These are phyloP conservation scores for Mucor sp. DNA, from an alignment of 371 early-diverging fungal genomes.

Conservation along the genomic window DNA sequence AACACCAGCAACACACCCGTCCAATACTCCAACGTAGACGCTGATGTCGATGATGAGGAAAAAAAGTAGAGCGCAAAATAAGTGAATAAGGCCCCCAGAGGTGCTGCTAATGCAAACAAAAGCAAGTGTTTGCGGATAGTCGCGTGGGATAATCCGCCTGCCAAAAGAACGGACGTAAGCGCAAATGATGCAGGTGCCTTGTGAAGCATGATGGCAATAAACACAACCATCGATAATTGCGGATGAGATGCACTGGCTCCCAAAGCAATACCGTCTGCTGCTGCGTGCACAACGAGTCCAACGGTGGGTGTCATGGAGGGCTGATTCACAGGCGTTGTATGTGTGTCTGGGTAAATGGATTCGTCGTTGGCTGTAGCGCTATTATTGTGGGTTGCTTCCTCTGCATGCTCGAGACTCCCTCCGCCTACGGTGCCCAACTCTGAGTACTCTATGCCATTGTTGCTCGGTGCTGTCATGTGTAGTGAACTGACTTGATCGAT, in stretches of 20 bases:
- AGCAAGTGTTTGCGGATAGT: constrained; percentile 76
- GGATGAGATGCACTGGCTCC: constrained; percentile 77
- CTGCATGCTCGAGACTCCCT: not conserved
- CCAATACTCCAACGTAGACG: constrained; percentile 67
- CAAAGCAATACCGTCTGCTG: constrained; percentile 94
- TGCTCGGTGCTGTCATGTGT: constrained; percentile 44
- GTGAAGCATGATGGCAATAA: constrained; percentile 95
- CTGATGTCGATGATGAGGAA: constrained; percentile 24
- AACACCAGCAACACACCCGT: constrained; percentile 83
- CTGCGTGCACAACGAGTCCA: constrained; percentile 91
- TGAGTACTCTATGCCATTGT: constrained; percentile 1
- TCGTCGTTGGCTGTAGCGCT: not conserved
- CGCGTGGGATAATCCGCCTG: constrained; percentile 66
- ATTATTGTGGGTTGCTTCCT: not conserved
- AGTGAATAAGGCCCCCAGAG: constrained; percentile 80
- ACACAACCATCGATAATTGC: constrained; percentile 83
- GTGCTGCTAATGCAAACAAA: constrained; percentile 85
- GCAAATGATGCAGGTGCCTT: constrained; percentile 96
- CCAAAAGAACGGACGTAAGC: constrained; percentile 79
- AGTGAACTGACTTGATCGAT: constrained; percentile 74
- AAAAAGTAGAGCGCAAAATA: constrained; percentile 54
- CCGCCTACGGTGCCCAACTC: constrained; percentile 16
- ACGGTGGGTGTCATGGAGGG: constrained; percentile 59
- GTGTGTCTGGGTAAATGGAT: not conserved
- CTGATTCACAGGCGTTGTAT: not conserved